A percentile compares a stretch with the other conserved stretches of the same genome.
phyloP scores from a whole-genome alignment of 306 rosid genomes.

The Luffa aegyptiaca region DNA sequence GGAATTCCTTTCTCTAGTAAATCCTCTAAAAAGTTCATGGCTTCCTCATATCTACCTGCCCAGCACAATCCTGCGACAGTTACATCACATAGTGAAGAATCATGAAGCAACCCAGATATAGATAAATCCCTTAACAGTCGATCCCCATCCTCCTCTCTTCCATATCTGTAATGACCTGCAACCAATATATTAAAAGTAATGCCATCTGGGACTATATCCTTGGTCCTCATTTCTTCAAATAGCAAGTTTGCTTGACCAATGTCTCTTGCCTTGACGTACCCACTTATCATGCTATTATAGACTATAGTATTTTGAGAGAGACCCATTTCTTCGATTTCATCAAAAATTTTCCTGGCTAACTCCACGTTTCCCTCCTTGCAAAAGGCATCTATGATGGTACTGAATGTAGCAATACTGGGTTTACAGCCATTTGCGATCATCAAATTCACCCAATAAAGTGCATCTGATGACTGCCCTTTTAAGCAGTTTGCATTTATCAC shows the following conservation, averaged over 20 bases:
- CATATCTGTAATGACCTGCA: conserved; percentile 54
- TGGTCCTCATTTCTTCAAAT: conserved; percentile 56
- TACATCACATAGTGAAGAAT: conserved; percentile 38
- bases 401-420: conserved; percentile 38
- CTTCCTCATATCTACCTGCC: conserved; percentile 51
- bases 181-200: conserved; percentile 69
- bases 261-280: conserved; percentile 70
- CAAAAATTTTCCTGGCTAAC: conserved; percentile 45
- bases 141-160: conserved; percentile 47
- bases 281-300: conserved; percentile 58
- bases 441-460: conserved; percentile 34
- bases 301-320: conserved; percentile 21
- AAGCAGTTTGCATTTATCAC: conserved; percentile 38
- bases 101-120: conserved; percentile 24
- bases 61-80: conserved; percentile 52
- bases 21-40: conserved; percentile 34
- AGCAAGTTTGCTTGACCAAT: conserved; percentile 50
- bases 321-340: conserved; percentile 33
- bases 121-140: conserved; percentile 34
- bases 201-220: conserved; percentile 43
- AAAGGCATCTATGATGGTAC: conserved; percentile 41
- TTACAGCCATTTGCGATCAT: conserved; percentile 44
- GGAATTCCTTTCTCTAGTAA: conserved; percentile 56
- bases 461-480: conserved; percentile 38
- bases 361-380: conserved; percentile 62